Base-by-base conservation (phyloP, 306 rosid genomes). In the Citrullus amarus region DNA sequence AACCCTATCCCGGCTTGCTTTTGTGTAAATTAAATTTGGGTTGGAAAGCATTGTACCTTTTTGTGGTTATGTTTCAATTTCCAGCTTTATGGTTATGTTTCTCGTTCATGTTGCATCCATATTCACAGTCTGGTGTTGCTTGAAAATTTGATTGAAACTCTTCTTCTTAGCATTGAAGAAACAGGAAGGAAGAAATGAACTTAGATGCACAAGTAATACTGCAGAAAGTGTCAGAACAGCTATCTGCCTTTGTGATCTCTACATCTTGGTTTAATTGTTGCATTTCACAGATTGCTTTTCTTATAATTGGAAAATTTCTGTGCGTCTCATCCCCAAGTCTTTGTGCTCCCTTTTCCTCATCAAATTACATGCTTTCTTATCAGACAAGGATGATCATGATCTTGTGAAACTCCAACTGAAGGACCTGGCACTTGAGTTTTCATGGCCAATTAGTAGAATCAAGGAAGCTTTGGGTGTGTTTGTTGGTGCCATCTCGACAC, bases 401-500 rank as follows among this genome's bases (percentile, higher is more conserved):
- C 70, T 78, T 36, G 80, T 95, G 81, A 92, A 77, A 81, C 96
- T 95, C 70, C 86, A 75, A 74, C 80, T 91, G 63, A 89, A 91
- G 88, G 97, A 91, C 36, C 1, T 78, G 82, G 85, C 79, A 69
- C 85, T 95, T 60, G 97, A 95, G 79, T 95, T 91, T 78, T 86
- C 90, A n/a, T 95, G 99, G 99, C 87, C 96, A 30, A 79, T 88
- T 66, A 76, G 83, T 67, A 89, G 86, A 87, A 56, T 95, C 28
- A 83, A 83, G 86, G 89, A 82, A 36, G 87, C 80, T 50, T 84
- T 95, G 44, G 84, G 89, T 44, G 87, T 67, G 67, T 82, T 77
- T 9, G 88, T 79, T 22, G 54, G 79, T 75, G 79, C 77, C 9
- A 36, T 78, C 54, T 74, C 91, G 18, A 68, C 72, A 1, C 97